A percentile compares a stretch with the other conserved stretches of the same genome.
Evolutionary conservation across 2,329 filamentous ascomycete species (phyloP).

Genomic region (Lachnellula suecica): DNA sequence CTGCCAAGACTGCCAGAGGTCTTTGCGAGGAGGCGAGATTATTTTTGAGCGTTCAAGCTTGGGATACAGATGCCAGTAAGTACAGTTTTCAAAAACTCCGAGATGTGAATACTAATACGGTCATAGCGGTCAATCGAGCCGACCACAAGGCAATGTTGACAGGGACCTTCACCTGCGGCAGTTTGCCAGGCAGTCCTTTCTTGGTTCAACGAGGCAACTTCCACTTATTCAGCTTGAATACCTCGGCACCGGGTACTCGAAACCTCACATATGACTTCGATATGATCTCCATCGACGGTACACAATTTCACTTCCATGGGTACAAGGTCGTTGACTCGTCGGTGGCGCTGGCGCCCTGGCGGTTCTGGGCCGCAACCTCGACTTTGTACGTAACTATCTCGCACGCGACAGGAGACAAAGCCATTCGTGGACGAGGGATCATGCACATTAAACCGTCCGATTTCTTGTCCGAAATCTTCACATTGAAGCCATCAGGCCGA

Average conservation of each 20-base stretch:
- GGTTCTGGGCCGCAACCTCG: constrained; percentile 62
- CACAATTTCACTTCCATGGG: constrained; percentile 57
- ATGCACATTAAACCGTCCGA: constrained; percentile 54
- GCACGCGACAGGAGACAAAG: constrained; percentile 17
- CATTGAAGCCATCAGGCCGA: constrained; percentile 50
- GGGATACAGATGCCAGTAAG: constrained; percentile 46
- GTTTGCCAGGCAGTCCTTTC: constrained; percentile 56
- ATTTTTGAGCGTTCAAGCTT: constrained; percentile 57
- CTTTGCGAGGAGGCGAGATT: constrained; percentile 56
- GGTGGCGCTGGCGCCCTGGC: constrained; percentile 52
- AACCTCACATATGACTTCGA: constrained; percentile 63
- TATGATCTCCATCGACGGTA: constrained; percentile 53
- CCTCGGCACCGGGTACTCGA: constrained; percentile 53
- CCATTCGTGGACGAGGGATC: constrained; percentile 57
- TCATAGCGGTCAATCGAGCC: constrained; percentile 41
- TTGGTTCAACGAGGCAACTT: constrained; percentile 59
- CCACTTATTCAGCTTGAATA: constrained; percentile 54
- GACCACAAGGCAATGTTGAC: constrained; percentile 54
- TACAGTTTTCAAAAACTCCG: not conserved
- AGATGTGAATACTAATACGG: constrained; percentile 4
- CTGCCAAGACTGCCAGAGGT: constrained; percentile 51
- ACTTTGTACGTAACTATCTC: constrained; percentile 63
- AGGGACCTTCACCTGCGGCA: constrained; percentile 57
- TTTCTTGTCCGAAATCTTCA: constrained; percentile 55
- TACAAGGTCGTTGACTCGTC: constrained; percentile 63